Evolutionary conservation across 2,329 filamentous ascomycete genomes (phyloP), one percentile per base, ranked within the genome.

Genomic region (Claviceps humidiphila): DNA sequence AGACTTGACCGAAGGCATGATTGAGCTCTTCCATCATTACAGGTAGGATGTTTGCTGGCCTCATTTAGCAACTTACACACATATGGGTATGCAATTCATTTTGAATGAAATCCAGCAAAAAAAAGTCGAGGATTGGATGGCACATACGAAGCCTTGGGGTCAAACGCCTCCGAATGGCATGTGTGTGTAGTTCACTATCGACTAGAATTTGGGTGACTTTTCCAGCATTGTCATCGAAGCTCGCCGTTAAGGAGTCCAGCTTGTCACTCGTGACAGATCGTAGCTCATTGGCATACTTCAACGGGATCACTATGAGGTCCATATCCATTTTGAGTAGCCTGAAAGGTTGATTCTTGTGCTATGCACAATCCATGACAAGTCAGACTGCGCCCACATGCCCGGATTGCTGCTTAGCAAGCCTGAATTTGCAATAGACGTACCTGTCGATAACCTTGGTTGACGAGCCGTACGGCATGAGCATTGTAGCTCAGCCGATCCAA

Each of bases 181-280:
- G 51, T 13, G 55, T 55, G 48, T 57, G 55, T 13, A 57, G 50
- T 16, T 57, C 53, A 26, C 55, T 57, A 5, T 46, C 53, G 6
- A 57, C 47, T 16, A 57, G 37, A 8, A 57, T 55, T 2, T 24
- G 17, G 38, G 55, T 57, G 14, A 57, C 53, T 22, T 39, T 43
- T 26, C 55, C 55, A 16, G 53, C 55, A 34, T 57, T 57, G 30
- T 57, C 55, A 9, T 55, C 53, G n/a, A 57, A 57, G 47, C 53
- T 55, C n/a, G 55, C 55, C 13, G 53, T 57, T 17, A 57, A 45
- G 16, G 55, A 48, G 17, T 57, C 55, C 0, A 57, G 50, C 38
- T 55, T 55, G 52, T 57, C 55, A 41, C 51, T 57, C 7, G 53
- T 57, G 9, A 57, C 37, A 13, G 51, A 45, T 5, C 55, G 49